phyloP scores from a whole-genome alignment of 2,329 filamentous ascomycete genomes.

The Phaeoacremonium minimum region DNA sequence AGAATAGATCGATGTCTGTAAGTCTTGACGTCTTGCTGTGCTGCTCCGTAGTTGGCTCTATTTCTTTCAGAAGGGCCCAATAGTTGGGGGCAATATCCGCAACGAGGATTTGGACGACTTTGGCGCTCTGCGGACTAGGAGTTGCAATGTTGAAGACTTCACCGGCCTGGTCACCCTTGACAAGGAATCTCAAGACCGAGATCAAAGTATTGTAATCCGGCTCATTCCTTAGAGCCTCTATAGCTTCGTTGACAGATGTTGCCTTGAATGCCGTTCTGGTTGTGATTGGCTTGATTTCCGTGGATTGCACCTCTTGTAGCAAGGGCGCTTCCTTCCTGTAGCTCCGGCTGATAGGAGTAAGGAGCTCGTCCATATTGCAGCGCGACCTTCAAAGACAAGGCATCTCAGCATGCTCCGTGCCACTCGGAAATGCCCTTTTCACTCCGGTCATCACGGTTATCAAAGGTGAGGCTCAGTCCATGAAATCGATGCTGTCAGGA shows the following conservation, averaged over 20 bases:
- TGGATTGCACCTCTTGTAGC: constrained; percentile 28
- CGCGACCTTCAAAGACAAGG: too few relatives aligned
- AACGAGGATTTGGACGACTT: constrained; percentile 72
- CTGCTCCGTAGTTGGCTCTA: constrained; percentile 10
- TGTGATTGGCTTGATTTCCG: constrained; percentile 8
- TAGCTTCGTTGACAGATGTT: constrained; percentile 41
- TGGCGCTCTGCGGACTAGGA: constrained; percentile 65
- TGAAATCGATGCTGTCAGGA: too few relatives aligned
- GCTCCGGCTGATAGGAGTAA: constrained; percentile 49
- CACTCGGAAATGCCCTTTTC: too few relatives aligned
- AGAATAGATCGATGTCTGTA: constrained; percentile 45
- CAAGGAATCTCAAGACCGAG: constrained; percentile 48
- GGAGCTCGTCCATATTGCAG: constrained; percentile 51
- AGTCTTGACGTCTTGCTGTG: constrained; percentile 13
- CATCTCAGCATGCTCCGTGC: too few relatives aligned
- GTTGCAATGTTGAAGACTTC: constrained; percentile 50
- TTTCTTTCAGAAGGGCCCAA: constrained; percentile 61
- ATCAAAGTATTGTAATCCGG: constrained; percentile 56
- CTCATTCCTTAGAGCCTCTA: constrained; percentile 58
- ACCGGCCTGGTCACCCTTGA: constrained; percentile 17
- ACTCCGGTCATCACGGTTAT: too few relatives aligned
- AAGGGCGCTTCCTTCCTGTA: constrained; percentile 37
- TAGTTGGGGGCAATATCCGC: constrained; percentile 75
- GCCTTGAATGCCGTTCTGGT: constrained; percentile 1
- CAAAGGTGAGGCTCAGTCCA: too few relatives aligned